Conservation (phyloP, 768 basidiomycete genomes). For the Boletus pseudo-olivaceus region DNA sequence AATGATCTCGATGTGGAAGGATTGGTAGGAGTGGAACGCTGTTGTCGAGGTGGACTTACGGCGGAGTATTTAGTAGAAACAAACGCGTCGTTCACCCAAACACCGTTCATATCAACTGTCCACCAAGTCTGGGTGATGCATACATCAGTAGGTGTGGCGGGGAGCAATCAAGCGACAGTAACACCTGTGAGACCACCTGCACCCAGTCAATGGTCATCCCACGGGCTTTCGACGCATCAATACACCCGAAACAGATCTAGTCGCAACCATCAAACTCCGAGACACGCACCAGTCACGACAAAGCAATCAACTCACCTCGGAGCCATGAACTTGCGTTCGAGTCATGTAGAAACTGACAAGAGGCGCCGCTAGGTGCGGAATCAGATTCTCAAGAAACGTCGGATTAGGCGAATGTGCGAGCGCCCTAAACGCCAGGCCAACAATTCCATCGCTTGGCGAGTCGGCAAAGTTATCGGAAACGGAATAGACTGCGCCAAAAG, state of each 20-base stretch:
- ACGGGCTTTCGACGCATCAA: constrained; percentile 33
- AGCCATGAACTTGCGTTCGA: constrained; percentile 39
- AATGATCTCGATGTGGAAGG: constrained; percentile 42
- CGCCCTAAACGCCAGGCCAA: constrained; percentile 60
- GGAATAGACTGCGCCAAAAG: constrained; percentile 50
- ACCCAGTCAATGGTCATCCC: constrained; percentile 32
- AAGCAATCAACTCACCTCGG: constrained; percentile 38
- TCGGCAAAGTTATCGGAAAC: constrained; percentile 48
- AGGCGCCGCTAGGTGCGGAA: constrained; percentile 40
- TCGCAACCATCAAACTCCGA: neutral
- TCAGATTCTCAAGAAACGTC: constrained; percentile 66
- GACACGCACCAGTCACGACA: neutral
- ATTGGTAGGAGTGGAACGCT: neutral
- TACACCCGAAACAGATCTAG: constrained; percentile 28
- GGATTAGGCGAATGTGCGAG: constrained; percentile 44
- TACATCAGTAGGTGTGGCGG: neutral
- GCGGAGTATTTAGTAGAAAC: neutral
- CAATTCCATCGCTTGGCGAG: constrained; percentile 53
- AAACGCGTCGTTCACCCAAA: constrained; percentile 34
- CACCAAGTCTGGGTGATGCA: constrained; percentile 51
- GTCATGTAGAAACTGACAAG: constrained; percentile 60
- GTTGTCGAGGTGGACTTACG: constrained; percentile 15
- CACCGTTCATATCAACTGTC: constrained; percentile 48
- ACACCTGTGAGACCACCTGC: constrained; percentile 37
- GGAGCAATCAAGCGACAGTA: neutral